A percentile compares a stretch with the other conserved stretches of the same genome.
phyloP scores from a whole-genome alignment of 495 filamentous ascomycete genomes.

The Tetracladium setigerum region DNA sequence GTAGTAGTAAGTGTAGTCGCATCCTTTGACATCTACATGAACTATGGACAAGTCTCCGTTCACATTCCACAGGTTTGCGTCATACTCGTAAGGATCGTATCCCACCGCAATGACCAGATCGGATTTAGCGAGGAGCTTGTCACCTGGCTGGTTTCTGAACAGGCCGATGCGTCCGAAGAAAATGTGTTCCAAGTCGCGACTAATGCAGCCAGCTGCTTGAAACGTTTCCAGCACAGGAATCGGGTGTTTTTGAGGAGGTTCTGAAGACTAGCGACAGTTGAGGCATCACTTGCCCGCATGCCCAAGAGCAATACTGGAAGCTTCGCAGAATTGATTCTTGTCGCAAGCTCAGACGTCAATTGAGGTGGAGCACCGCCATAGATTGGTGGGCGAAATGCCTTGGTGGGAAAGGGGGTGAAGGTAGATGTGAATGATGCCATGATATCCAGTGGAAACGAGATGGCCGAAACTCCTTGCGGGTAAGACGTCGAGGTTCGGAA shows the following conservation, averaged over 20 bases:
- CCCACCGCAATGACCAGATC: constrained; percentile 30
- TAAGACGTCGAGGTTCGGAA: constrained; percentile 25
- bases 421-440: constrained; percentile 18
- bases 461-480: constrained; percentile 26
- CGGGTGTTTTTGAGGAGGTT: constrained; percentile 23
- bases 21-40: constrained; percentile 26
- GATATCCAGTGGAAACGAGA: constrained; percentile 31
- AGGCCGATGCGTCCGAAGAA: constrained; percentile 33
- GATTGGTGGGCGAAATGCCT: constrained; percentile 23
- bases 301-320: constrained; percentile 31
- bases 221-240: constrained; percentile 34
- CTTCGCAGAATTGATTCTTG: constrained; percentile 23
- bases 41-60: constrained; percentile 21
- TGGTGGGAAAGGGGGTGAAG: constrained; percentile 23
- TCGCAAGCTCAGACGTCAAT: constrained; percentile 20
- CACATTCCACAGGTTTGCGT: constrained; percentile 28
- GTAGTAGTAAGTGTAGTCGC: constrained; percentile 27
- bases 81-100: constrained; percentile 32
- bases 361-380: constrained; percentile 24
- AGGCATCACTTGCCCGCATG: constrained; percentile 24
- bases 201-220: constrained; percentile 31
- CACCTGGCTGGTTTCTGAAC: constrained; percentile 33
- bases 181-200: constrained; percentile 26
- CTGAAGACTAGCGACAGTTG: constrained; percentile 24
- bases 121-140: constrained; percentile 25